phyloP scores from a whole-genome alignment of 176 grass and related monocot genomes.

The Chrysopogon serrulatus region DNA sequence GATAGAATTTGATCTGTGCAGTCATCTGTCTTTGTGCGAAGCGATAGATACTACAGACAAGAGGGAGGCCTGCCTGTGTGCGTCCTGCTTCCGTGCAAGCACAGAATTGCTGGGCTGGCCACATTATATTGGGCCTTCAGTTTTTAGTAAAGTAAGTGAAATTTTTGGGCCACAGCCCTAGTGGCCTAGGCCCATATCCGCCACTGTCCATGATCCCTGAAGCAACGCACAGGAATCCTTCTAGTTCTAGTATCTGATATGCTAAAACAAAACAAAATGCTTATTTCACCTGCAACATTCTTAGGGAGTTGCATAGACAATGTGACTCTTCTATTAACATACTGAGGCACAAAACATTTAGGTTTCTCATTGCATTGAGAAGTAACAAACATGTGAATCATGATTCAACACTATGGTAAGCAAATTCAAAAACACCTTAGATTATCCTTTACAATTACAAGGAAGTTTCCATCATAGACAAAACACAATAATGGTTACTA shows the following conservation, averaged over 20 bases:
- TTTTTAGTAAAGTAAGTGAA: too few species aligned
- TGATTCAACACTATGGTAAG: not conserved
- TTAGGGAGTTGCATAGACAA: not conserved
- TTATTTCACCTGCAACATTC: not conserved
- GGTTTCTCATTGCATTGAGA: not conserved
- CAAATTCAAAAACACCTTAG: not conserved
- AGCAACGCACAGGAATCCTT: not conserved
- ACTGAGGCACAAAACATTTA: not conserved
- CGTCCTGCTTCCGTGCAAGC: too few species aligned
- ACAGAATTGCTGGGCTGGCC: too few species aligned
- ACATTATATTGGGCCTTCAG: too few species aligned
- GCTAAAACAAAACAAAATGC: not conserved
- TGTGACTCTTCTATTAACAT: not conserved
- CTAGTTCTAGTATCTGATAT: not conserved
- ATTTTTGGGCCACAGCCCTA: too few species aligned
- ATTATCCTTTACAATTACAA: not conserved
- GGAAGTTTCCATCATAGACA: not conserved
- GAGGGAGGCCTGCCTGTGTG: too few species aligned
- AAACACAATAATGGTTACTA: not conserved
- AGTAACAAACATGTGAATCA: not conserved
- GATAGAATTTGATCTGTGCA: too few species aligned
- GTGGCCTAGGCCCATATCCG: too few species aligned
- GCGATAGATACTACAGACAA: too few species aligned
- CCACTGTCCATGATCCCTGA: not conserved
- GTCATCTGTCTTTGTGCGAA: too few species aligned